Percentiles rank a stretch among this genome's conserved stretches.
These are phyloP conservation scores for Oryza brachyantha DNA, from an alignment of 176 grass and related monocot genomes.

Conservation along the genomic window DNA sequence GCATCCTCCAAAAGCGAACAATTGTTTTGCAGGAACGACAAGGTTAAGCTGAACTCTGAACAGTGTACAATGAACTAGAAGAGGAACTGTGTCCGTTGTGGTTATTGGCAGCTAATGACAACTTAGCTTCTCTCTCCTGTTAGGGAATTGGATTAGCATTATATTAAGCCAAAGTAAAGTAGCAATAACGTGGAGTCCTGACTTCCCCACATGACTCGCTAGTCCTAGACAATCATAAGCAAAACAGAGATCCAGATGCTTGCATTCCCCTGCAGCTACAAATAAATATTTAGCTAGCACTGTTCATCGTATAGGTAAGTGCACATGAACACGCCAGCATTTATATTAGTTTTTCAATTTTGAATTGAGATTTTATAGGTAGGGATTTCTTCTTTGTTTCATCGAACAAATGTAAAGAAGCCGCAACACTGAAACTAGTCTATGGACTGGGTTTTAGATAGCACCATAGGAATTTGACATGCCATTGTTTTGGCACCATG, in stretches of 20 bases:
- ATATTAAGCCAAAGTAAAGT: constrained; percentile 32
- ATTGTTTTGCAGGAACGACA: constrained; percentile 32
- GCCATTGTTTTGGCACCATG: not conserved
- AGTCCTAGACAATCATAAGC: not conserved
- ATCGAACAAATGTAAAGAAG: not conserved
- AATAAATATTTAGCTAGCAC: constrained; percentile 8
- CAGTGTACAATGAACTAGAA: constrained; percentile 33
- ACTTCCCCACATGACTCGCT: constrained; percentile 39
- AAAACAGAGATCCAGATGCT: constrained; percentile 50
- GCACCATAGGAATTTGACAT: not conserved
- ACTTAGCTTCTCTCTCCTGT: constrained; percentile 19
- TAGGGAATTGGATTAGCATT: constrained; percentile 40
- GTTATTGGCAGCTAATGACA: constrained; percentile 18
- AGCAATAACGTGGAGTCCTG: constrained; percentile 36
- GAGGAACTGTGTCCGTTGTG: constrained; percentile 5
- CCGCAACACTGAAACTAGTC: not conserved
- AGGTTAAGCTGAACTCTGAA: constrained; percentile 22
- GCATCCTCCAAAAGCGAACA: constrained; percentile 18
- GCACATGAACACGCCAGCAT: not conserved
- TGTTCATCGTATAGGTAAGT: not conserved
- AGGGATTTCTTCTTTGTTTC: not conserved
- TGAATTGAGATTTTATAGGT: not conserved
- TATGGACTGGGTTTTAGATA: not conserved
- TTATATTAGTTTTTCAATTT: not conserved
- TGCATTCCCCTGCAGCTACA: constrained; percentile 29